Conservation (phyloP, 176 grass and related monocot genomes). For the Carex cristatella region DNA sequence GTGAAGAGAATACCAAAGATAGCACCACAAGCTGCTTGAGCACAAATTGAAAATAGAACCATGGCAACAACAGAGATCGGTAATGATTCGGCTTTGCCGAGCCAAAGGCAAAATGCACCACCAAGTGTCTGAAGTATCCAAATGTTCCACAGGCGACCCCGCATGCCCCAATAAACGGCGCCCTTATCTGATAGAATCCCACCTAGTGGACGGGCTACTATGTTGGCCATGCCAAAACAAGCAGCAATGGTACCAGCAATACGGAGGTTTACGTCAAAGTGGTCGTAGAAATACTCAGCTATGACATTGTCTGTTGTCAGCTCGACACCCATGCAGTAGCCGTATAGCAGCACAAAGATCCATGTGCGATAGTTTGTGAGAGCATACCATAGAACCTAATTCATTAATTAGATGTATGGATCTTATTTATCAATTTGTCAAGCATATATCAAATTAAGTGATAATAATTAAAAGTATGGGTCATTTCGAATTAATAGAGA, state of each 20-base stretch:
- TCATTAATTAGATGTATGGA: neutral
- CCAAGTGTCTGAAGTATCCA: conserved; percentile 88
- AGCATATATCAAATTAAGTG: neutral
- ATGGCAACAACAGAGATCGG: conserved; percentile 52
- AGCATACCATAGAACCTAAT: conserved; percentile 45
- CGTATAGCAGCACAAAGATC: conserved; percentile 82
- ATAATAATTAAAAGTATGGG: too few species aligned
- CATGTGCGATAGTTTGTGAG: conserved; percentile 78
- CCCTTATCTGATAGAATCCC: conserved; percentile 57
- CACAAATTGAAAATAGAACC: conserved; percentile 81
- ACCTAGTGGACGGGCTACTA: conserved; percentile 52
- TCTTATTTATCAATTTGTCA: neutral
- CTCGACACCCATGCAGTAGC: conserved; percentile 87
- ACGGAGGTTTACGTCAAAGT: conserved; percentile 66
- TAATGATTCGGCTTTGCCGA: conserved; percentile 35
- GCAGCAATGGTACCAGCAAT: conserved; percentile 69
- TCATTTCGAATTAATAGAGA: neutral
- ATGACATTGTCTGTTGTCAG: conserved; percentile 90
- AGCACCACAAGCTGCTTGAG: conserved; percentile 73
- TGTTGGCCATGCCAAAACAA: conserved; percentile 88
- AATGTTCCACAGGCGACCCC: conserved; percentile 73
- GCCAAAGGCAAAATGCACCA: conserved; percentile 67
- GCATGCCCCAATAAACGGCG: conserved; percentile 54
- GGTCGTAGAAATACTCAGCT: conserved; percentile 76
- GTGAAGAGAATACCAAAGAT: conserved; percentile 37